A percentile compares a stretch with the other conserved stretches of the same genome.
Conservation (phyloP, 106 monocot genomes). For the Amphibolis antarctica region DNA sequence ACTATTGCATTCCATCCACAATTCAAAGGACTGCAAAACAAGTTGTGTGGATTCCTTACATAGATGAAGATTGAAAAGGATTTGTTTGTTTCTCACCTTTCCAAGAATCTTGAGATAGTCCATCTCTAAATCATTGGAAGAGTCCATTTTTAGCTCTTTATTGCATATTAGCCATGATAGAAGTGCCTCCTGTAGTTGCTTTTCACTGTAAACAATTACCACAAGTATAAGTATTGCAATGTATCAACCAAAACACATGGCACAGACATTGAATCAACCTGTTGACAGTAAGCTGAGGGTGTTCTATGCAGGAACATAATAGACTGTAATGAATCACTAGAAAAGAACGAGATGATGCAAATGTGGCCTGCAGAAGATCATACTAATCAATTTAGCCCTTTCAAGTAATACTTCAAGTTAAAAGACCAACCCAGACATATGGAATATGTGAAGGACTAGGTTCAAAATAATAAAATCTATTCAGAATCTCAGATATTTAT, state of each 20-base stretch:
- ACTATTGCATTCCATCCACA: background rate
- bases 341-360: constrained; percentile 27
- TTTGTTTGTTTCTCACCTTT: constrained; percentile 14
- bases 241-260: background rate
- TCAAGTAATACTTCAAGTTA: background rate
- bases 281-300: constrained; percentile 41
- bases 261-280: constrained; percentile 1
- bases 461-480: too few species aligned
- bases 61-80: background rate
- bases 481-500: too few species aligned
- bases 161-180: constrained; percentile 34
- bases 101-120: constrained; percentile 26
- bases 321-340: constrained; percentile 32
- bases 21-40: background rate
- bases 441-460: too few species aligned
- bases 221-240: background rate
- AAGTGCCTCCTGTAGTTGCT: constrained; percentile 50
- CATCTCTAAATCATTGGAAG: background rate
- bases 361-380: constrained; percentile 34
- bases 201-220: constrained; percentile 26
- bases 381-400: background rate
- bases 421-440: too few species aligned
- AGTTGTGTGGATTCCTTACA: background rate
- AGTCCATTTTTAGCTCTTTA: background rate
- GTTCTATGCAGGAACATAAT: constrained; percentile 28